These are phyloP conservation scores for Colletotrichum tropicale DNA, from an alignment of 2,329 filamentous ascomycete species.

Conservation along the genomic window DNA sequence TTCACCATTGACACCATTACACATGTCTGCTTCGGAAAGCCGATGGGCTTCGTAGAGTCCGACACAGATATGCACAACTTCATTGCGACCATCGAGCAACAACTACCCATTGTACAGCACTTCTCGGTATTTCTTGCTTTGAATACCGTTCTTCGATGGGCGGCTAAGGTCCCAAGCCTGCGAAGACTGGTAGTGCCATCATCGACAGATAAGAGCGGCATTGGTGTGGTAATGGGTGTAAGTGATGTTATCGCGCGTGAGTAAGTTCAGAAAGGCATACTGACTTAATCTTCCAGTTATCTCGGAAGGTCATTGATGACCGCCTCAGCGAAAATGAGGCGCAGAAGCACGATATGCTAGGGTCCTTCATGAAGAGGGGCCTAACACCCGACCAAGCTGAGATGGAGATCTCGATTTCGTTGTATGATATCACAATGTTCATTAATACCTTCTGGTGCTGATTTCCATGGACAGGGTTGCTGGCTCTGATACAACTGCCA, in stretches of 20 bases:
- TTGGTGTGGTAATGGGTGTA: not conserved
- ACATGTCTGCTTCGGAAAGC: conserved; percentile 51
- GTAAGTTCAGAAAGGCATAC: not conserved
- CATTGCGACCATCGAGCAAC: conserved; percentile 45
- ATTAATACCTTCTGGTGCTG: too few relatives aligned
- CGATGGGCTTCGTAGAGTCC: conserved; percentile 49
- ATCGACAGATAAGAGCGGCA: not conserved
- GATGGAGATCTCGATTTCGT: conserved; percentile 46
- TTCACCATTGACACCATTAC: conserved; percentile 61
- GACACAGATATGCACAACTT: conserved; percentile 53
- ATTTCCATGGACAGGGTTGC: conserved; percentile 43
- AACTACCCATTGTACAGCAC: conserved; percentile 44
- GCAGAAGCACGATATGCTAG: conserved; percentile 56
- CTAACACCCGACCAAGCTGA: conserved; percentile 41
- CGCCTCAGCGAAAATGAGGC: conserved; percentile 48
- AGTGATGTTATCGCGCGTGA: not conserved
- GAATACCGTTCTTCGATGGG: conserved; percentile 43
- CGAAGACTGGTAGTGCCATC: not conserved
- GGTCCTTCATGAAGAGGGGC: conserved; percentile 43
- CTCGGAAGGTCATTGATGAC: conserved; percentile 47
- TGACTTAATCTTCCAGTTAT: not conserved
- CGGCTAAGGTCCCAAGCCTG: conserved; percentile 21
- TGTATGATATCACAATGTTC: too few relatives aligned
- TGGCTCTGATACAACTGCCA: conserved; percentile 63
- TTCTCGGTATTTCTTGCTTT: conserved; percentile 45